Evolutionary conservation across 1,284 basidiomycete species (phyloP), one percentile per base, ranked within the genome.

Genomic region (Malassezia globosa): DNA sequence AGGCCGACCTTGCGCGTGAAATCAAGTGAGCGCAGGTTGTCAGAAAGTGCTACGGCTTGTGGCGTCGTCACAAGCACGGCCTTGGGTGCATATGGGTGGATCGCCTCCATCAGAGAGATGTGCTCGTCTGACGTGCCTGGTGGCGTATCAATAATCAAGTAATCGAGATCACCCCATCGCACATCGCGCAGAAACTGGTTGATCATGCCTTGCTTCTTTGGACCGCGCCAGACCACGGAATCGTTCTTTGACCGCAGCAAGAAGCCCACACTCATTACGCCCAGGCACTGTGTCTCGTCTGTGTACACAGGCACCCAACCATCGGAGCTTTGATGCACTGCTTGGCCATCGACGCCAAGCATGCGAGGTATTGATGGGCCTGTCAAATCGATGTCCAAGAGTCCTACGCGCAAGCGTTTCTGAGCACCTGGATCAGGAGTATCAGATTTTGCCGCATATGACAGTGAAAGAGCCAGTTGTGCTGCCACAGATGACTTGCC

Each of bases 201-300:
- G 64, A 99, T 96, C 94, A 97, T 97, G 39, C 87, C 94, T 65
- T 95, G 95, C 79, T 97, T 99, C 79, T 97, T 97, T 27, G 94
- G 94, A 0, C 94, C 94, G 60, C 94, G 76, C 94, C 94, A 99
- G 0, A 99, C 87, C 29, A 99, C 88, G 13, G 83, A 85, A 69
- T 95, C 90, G 43, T 85, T 85, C 64, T 82, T 83, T 64, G 82
- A 83, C 73, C 86, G 85, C 54, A 97, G 74, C 62, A 99, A 74
- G 71, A 97, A 96, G 2, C 89, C 94, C 11, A 97, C 90, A 65
- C 84, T 87, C 94, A 99, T 99, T 68, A 87, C 89, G 5, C 83
- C 84, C 47, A 99, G 73, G 55, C 85, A 47, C 35, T 73, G 69
- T n/a, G 55, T 44, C 1, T 59, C 46, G 41, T 67, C 66, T 10